These are phyloP conservation scores for Aspergillus costaricaensis DNA, from an alignment of 2,329 filamentous ascomycete genomes.

Conservation along the genomic window DNA sequence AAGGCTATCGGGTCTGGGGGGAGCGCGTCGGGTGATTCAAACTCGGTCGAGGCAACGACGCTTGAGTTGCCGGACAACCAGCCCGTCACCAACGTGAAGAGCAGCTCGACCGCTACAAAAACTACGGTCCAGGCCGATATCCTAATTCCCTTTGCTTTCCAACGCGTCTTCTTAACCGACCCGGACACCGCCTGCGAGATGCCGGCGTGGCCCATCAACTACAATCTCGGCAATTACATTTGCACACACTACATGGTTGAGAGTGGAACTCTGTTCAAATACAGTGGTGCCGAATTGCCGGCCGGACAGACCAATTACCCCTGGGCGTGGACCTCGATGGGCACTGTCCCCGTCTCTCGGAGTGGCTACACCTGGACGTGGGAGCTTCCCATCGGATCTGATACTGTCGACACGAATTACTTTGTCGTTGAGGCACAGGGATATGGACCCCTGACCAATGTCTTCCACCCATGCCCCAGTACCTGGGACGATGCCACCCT, in stretches of 20 bases:
- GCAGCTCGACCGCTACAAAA: background rate
- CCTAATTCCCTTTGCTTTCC: conserved; percentile 15
- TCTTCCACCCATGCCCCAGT: conserved; percentile 10
- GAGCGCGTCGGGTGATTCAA: background rate
- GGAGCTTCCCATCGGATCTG: conserved; percentile 6
- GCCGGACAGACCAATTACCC: background rate
- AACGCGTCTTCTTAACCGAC: background rate
- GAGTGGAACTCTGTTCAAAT: conserved; percentile 14
- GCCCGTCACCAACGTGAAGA: background rate
- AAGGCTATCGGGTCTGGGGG: background rate
- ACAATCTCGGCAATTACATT: conserved; percentile 16
- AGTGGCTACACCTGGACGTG: background rate
- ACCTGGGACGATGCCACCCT: background rate
- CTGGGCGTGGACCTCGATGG: background rate
- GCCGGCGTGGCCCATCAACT: conserved; percentile 16
- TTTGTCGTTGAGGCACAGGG: conserved; percentile 17
- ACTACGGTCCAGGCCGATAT: conserved; percentile 17
- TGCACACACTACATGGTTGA: conserved; percentile 19
- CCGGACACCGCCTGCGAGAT: background rate
- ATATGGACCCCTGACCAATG: conserved; percentile 13
- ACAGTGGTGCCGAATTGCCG: conserved; percentile 6
- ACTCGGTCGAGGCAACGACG: background rate
- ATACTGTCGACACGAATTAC: conserved; percentile 16
- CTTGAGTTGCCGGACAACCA: background rate
- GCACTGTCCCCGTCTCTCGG: background rate